These are phyloP conservation scores for Melaleuca quinquenervia DNA, from an alignment of 345 rosid species.

Conservation along the genomic window DNA sequence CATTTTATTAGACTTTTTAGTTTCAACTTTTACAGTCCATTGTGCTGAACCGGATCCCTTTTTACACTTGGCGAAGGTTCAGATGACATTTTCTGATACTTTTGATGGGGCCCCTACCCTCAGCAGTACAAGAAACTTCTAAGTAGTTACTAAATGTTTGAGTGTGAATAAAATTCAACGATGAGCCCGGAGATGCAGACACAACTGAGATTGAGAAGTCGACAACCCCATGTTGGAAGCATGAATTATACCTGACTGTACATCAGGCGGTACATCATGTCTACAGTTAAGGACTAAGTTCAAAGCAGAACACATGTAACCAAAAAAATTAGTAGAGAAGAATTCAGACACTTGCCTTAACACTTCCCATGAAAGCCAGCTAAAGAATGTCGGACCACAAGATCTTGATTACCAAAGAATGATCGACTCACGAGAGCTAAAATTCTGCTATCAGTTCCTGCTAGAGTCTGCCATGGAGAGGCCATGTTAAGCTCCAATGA, in stretches of 20 bases:
- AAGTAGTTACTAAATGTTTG: neutral
- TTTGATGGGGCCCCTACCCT: neutral
- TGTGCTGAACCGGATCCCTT: neutral
- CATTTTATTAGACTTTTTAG: neutral
- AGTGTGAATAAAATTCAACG: neutral
- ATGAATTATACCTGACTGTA: neutral
- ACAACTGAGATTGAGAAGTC: neutral
- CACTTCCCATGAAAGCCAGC: constrained; percentile 36
- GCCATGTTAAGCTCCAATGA: neutral
- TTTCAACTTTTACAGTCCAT: neutral
- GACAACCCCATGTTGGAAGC: neutral
- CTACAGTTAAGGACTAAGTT: neutral
- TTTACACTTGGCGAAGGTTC: neutral
- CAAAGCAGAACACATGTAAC: neutral
- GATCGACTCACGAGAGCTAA: neutral
- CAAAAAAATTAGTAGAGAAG: neutral
- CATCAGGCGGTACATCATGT: neutral
- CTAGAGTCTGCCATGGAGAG: neutral
- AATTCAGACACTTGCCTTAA: constrained; percentile 23
- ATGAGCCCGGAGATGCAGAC: neutral
- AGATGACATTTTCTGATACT: neutral
- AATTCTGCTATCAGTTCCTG: neutral
- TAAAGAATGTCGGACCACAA: neutral
- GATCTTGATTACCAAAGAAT: neutral
- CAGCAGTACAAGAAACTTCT: neutral